These are phyloP conservation scores for Cordyceps sp. DNA, from an alignment of 2,329 filamentous ascomycete genomes.

Conservation along the genomic window DNA sequence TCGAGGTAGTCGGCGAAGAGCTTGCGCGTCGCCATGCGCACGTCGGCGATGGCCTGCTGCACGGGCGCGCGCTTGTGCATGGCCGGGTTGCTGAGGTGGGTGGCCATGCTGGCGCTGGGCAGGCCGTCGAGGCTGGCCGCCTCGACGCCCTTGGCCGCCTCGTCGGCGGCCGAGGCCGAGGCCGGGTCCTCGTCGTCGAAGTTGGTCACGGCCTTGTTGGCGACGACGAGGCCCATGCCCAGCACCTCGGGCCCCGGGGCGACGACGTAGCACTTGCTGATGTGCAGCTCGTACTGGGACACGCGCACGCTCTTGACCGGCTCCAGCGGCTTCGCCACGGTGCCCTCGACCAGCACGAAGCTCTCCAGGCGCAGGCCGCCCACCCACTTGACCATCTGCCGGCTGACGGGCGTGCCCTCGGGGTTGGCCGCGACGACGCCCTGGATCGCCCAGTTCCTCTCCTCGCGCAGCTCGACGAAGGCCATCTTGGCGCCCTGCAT, in stretches of 20 bases:
- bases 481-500: slow-evolving; percentile 83
- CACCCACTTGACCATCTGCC: slow-evolving; percentile 92
- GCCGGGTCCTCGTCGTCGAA: slow-evolving; percentile 39
- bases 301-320: slow-evolving; percentile 80
- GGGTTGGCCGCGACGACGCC: slow-evolving; percentile 54
- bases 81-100: slow-evolving; percentile 77
- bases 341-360: slow-evolving; percentile 65
- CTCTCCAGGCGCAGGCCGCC: slow-evolving; percentile 61
- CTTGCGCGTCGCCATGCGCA: slow-evolving; percentile 40
- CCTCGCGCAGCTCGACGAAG: slow-evolving; percentile 72
- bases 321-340: slow-evolving; percentile 67
- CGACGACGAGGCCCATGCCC: slow-evolving; percentile 37
- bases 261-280: slow-evolving; percentile 69
- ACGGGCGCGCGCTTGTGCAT: slow-evolving; percentile 86
- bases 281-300: slow-evolving; percentile 68
- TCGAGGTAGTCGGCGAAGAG: slow-evolving; percentile 70
- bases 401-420: slow-evolving; percentile 51
- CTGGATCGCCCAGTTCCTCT: slow-evolving; percentile 63
- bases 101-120: slow-evolving; percentile 66
- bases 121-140: slow-evolving; percentile 24
- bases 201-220: slow-evolving; percentile 37
- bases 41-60: slow-evolving; percentile 61
- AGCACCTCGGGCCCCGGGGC: slow-evolving; percentile 42
- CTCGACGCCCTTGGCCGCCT: slow-evolving; percentile 25
- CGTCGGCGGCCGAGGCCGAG: slow-evolving; percentile 19